Evolutionary conservation across 805 yeast genomes (phyloP).

Genomic region (Yamadazyma olivae): DNA sequence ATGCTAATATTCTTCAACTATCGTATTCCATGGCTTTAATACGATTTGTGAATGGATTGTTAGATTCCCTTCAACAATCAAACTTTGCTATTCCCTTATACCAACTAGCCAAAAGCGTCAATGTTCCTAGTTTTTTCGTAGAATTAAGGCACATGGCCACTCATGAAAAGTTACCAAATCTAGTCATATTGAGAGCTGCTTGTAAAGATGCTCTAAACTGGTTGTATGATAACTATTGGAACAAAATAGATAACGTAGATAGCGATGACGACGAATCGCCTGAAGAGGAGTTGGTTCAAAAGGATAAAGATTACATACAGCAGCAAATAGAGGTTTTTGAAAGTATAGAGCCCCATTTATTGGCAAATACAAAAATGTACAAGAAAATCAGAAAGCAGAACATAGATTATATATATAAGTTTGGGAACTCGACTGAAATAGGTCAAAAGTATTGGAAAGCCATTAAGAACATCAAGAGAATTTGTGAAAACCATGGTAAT

Average conservation of each 20-base stretch:
- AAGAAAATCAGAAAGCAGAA: constrained; percentile 49
- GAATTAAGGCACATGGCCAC: constrained; percentile 90
- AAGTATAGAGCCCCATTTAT: constrained; percentile 13
- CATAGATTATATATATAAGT: constrained; percentile 33
- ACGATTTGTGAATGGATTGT: constrained; percentile 84
- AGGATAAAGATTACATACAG: constrained; percentile 7
- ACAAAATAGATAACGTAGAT: constrained; percentile 23
- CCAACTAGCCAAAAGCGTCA: constrained; percentile 62
- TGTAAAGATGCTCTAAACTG: constrained; percentile 64
- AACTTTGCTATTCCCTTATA: constrained; percentile 77
- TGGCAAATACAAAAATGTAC: constrained; percentile 41
- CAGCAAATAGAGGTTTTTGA: constrained; percentile 6
- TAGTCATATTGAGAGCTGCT: constrained; percentile 63
- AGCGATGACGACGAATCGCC: constrained; percentile 14
- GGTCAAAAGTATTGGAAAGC: constrained; percentile 45
- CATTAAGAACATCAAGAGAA: constrained; percentile 18
- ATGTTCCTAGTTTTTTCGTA: constrained; percentile 78
- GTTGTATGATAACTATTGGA: constrained; percentile 78
- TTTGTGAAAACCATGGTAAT: constrained; percentile 1
- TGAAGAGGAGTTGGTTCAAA: constrained; percentile 12
- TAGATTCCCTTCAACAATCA: constrained; percentile 84
- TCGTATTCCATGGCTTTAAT: constrained; percentile 73
- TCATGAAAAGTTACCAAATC: constrained; percentile 77
- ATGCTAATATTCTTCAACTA: constrained; percentile 40
- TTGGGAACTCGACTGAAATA: constrained; percentile 34